phyloP scores from a whole-genome alignment of 2,329 filamentous ascomycete genomes.

The Xenoacremonium recifei region DNA sequence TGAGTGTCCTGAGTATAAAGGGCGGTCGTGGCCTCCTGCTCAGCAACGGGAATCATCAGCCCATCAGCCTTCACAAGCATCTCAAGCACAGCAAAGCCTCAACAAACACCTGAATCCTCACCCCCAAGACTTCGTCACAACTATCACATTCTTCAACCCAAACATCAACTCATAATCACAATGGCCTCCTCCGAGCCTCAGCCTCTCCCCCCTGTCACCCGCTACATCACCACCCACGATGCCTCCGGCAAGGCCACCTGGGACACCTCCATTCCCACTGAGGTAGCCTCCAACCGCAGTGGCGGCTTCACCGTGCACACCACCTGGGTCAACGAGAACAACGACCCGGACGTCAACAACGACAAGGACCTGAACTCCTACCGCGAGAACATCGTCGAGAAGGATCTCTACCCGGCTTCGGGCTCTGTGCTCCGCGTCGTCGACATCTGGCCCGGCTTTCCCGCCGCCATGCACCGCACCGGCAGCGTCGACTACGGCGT shows the following conservation, averaged over 20 bases:
- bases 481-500: conserved; percentile 21
- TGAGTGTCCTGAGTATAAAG: no score
- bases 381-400: conserved; percentile 14
- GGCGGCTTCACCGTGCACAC: conserved; percentile 20
- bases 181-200: conserved; percentile 13
- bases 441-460: conserved; percentile 20
- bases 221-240: conserved; percentile 21
- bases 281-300: conserved; percentile 12
- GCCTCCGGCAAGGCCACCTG: conserved; percentile 16
- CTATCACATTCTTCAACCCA: not conserved
- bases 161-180: not conserved
- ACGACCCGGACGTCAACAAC: conserved; percentile 9
- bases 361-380: conserved; percentile 17
- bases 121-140: not conserved
- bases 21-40: no score
- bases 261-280: conserved; percentile 13
- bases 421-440: conserved; percentile 16
- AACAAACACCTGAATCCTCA: not conserved
- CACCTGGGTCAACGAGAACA: conserved; percentile 16
- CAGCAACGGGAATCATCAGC: no score
- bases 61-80: not conserved
- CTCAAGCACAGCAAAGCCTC: not conserved
- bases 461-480: conserved; percentile 20
- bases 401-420: conserved; percentile 17
- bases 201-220: conserved; percentile 14